Conservation (phyloP, 305 asterid genomes). For the Solanum hybrid region DNA sequence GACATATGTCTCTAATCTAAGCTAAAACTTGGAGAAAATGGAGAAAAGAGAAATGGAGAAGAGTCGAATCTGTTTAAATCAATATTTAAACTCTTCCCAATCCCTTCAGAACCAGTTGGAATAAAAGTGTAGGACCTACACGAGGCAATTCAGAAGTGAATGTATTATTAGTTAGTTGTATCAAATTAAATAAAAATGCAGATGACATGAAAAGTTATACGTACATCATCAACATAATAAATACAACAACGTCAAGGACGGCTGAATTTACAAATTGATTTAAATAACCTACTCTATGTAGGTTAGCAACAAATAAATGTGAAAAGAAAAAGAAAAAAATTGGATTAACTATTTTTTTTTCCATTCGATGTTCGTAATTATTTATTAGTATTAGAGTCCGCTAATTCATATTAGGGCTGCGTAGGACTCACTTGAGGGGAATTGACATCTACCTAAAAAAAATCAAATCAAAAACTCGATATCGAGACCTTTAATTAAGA, state of each 20-base stretch:
- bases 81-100: background rate
- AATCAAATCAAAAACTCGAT: too few species aligned
- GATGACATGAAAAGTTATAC: background rate
- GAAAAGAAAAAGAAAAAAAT: background rate
- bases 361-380: background rate
- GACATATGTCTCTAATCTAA: too few species aligned
- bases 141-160: background rate
- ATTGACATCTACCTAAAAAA: too few species aligned
- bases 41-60: too few species aligned
- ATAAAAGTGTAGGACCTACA: background rate
- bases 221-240: background rate
- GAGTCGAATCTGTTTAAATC: too few species aligned
- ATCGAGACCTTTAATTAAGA: too few species aligned
- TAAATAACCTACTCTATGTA: background rate
- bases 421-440: too few species aligned
- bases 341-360: background rate
- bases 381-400: background rate
- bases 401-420: too few species aligned
- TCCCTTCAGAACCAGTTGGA: background rate
- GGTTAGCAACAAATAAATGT: background rate
- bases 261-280: background rate
- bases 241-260: background rate
- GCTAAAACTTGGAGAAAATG: too few species aligned
- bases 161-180: background rate
- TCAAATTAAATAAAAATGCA: background rate